Evolutionary conservation across 345 rosid species (phyloP), one percentile per base, ranked within the genome.

Genomic region (Hirschfeldia incana): DNA sequence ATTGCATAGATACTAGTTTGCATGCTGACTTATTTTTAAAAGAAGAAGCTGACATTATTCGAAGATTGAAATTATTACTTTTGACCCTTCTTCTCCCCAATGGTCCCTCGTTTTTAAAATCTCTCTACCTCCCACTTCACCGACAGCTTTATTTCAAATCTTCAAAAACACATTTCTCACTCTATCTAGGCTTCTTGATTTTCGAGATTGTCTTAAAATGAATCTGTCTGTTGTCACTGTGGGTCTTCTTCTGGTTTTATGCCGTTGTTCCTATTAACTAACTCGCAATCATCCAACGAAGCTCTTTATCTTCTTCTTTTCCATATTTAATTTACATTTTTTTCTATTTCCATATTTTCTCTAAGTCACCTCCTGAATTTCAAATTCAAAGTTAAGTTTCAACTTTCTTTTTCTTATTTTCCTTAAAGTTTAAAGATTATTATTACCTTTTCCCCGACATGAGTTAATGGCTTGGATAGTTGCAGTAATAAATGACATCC

Each of bases 61-160:
- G 26, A 67, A 59, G 28, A 29, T 2, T 0, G 42, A 61, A 68
- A 79, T 51, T 3, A 74, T 29, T 63, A 61, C 2, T 46, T 73
- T 26, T 67, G 16, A 36, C 49, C 49, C 73, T 66, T 57, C 49
- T 66, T 10, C 70, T 15, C n/a, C 28, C 36, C 3, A 9, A 69
- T 80, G 83, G 83, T 69, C 83, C 83, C 61, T 80, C 57, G 42
- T 42, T 29, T 75, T 69, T 62, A 29, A 75, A 73, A 62, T 44
- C 34, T 59, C 69, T 44, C 49, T 29, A 70, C 12, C 32, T 65
- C 76, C 70, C 64, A 57, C 10, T 60, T 42, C 63, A 63, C 27
- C 74, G 28, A 9, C 62, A 76, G 81, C 81, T 81, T 81, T 81
- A 81, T 81, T 81, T 81, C 78, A 81, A 81, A 81, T 64, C 73